A percentile compares a stretch with the other conserved stretches of the same genome.
phyloP scores from a whole-genome alignment of 2,329 filamentous ascomycete species.

The Penicillium sumatraense region DNA sequence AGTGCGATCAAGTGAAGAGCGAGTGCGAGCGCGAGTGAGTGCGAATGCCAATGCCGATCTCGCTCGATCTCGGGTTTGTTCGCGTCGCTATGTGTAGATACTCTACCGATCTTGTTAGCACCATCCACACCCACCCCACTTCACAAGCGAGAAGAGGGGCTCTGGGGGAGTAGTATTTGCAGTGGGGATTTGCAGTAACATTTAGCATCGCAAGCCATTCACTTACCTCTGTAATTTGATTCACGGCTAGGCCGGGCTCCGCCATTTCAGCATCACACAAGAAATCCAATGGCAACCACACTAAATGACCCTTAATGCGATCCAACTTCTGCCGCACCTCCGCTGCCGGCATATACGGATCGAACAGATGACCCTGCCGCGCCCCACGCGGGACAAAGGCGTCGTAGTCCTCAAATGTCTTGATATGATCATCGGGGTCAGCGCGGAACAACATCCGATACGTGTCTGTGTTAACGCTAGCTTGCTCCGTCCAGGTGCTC shows the following conservation, averaged over 20 bases:
- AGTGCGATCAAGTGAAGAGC: neutral
- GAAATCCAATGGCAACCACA: conserved; percentile 95
- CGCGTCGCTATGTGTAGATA: conserved; percentile 36
- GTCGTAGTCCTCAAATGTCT: conserved; percentile 89
- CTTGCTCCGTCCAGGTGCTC: conserved; percentile 73
- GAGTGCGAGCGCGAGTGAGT: neutral
- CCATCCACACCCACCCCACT: neutral
- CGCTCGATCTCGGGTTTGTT: conserved; percentile 2
- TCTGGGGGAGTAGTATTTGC: neutral
- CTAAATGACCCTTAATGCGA: conserved; percentile 82
- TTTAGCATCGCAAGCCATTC: neutral
- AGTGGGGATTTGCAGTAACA: neutral
- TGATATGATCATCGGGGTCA: conserved; percentile 88
- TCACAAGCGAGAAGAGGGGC: neutral
- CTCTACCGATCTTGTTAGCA: conserved; percentile 30
- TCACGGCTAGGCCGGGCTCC: conserved; percentile 83
- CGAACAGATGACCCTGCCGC: conserved; percentile 82
- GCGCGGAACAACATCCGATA: conserved; percentile 82
- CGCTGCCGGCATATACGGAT: conserved; percentile 72
- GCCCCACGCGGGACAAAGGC: conserved; percentile 67
- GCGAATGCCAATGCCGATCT: neutral
- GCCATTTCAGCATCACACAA: conserved; percentile 85
- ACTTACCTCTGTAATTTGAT: conserved; percentile 84
- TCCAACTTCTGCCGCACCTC: conserved; percentile 78
- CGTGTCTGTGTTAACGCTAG: conserved; percentile 76